Evolutionary conservation across 2,329 filamentous ascomycete species (phyloP).

Genomic region (Fusarium sp.): DNA sequence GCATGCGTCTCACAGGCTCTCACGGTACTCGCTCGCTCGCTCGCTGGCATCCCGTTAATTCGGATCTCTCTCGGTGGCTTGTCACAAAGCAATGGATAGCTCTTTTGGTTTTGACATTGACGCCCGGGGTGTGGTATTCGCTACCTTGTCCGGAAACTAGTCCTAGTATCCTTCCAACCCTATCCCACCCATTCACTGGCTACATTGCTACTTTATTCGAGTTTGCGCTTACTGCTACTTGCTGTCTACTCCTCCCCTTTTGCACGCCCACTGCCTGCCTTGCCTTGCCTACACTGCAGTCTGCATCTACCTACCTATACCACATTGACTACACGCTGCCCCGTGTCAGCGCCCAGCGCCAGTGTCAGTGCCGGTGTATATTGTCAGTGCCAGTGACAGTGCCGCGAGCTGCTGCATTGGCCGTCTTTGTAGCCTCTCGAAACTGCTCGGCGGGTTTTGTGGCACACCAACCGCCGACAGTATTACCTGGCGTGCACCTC

Average conservation of each 20-base stretch:
- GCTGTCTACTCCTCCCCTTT: slow-evolving; percentile 26
- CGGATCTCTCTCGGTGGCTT: slow-evolving; percentile 37
- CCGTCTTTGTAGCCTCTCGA: slow-evolving; percentile 39
- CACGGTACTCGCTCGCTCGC: slow-evolving; percentile 6
- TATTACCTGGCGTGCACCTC: slow-evolving; percentile 39
- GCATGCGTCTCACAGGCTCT: slow-evolving; percentile 20
- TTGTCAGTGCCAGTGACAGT: slow-evolving; percentile 21
- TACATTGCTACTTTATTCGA: slow-evolving; percentile 22
- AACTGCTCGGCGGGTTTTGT: slow-evolving; percentile 39
- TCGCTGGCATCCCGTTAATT: slow-evolving; percentile 24
- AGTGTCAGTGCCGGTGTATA: slow-evolving; percentile 1
- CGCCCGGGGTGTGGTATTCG: slow-evolving; percentile 20
- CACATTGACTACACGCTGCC: slow-evolving; percentile 20
- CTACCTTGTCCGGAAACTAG: slow-evolving; percentile 26
- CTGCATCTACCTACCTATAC: slow-evolving; percentile 21
- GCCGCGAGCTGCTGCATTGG: slow-evolving; percentile 38
- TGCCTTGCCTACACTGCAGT: slow-evolving; percentile 13
- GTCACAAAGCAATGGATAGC: slow-evolving; percentile 37
- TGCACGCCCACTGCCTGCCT: slow-evolving; percentile 19
- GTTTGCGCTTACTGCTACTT: slow-evolving; percentile 26
- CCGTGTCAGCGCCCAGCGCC: slow-evolving; percentile 11
- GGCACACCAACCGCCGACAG: slow-evolving; percentile 40
- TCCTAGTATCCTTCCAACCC: slow-evolving; percentile 17
- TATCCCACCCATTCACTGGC: slow-evolving; percentile 23
- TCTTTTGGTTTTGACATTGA: slow-evolving; percentile 26